Base-by-base conservation (phyloP, 441 rosid species). In the Biscutella auriculata region DNA sequence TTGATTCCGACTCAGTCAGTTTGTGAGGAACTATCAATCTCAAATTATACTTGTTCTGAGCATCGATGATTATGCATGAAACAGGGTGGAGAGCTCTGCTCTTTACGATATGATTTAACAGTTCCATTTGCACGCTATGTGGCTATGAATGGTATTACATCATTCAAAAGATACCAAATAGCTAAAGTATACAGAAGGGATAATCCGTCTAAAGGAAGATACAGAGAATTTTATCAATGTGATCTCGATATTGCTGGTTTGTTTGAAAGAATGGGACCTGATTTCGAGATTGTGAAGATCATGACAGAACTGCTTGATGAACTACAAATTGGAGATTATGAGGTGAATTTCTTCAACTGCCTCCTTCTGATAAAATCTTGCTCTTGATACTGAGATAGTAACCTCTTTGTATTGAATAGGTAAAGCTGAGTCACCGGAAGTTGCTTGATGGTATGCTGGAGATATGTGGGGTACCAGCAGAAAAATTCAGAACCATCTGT, bases 41-140 rank as follows among this genome's bases (percentile, higher is more conserved):
- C 23, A 19, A 4, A 4, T 1, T 4, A 19, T 19, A 4, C 23
- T 19, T 19, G 23, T 19, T 19, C 23, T 19, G 2, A 19, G 23
- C 23, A 19, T 19, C 23, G 4, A 19, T 19, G 23, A 2, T 19
- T 19, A 19, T 19, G 23, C 23, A 4, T 19, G 23, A 19, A 1
- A 19, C 82, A 88, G 95, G 98, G 98, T 62, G 98, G 97, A 62
- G 98, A 88, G 77, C 93, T 87, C 46, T 93, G 97, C 70, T 93
- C 97, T 40, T 66, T 93, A 65, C 74, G 98, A 33, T 93, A 93
- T 48, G 97, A 93, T 80, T 72, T 93, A 63, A 93, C 97, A 5
- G 97, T 88, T 45, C 98, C 97, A 37, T 92, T 92, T 82, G 94
- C 96, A 40, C 75, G 97, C 59, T 83, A 77, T 66, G 87, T 93